A percentile compares a stretch with the other conserved stretches of the same genome.
Evolutionary conservation across 768 basidiomycete genomes (phyloP).

Genomic region (Rhodotorula graminis): DNA sequence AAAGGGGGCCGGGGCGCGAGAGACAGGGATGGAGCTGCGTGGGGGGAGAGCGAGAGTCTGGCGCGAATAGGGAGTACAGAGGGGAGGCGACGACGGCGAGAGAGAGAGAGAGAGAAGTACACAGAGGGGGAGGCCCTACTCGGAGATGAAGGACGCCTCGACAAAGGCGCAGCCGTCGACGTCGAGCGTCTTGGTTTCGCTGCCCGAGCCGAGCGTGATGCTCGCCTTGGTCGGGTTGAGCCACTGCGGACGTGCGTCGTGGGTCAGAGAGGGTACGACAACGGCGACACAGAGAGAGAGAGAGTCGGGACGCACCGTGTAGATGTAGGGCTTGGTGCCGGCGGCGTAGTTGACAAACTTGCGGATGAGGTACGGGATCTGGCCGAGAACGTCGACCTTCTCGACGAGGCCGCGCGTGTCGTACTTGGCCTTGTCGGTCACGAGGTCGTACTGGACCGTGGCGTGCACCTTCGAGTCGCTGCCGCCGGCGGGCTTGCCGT

Average conservation of each 20-base stretch:
- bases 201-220: constrained; percentile 50
- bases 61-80: neutral
- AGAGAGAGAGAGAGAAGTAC: neutral
- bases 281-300: no score
- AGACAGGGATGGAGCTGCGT: no score
- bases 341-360: constrained; percentile 89
- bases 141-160: constrained; percentile 85
- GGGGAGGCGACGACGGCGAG: neutral
- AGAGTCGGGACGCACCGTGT: constrained; percentile 58
- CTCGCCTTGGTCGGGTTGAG: constrained; percentile 56
- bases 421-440: constrained; percentile 21
- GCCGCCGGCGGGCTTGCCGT: constrained; percentile 41
- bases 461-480: constrained; percentile 57
- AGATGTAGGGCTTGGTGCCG: constrained; percentile 69
- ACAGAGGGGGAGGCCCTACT: neutral
- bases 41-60: no score
- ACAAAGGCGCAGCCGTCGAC: constrained; percentile 73
- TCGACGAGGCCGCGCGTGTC: constrained; percentile 62
- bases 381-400: constrained; percentile 90
- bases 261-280: no score
- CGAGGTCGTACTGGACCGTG: constrained; percentile 56
- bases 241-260: constrained; percentile 52
- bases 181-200: constrained; percentile 43
- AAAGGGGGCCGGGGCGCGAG: no score
- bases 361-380: constrained; percentile 88